Evolutionary conservation across 176 grass and related monocot species (phyloP), one percentile per base, ranked within the genome.

Genomic region (Paspalum notatum): DNA sequence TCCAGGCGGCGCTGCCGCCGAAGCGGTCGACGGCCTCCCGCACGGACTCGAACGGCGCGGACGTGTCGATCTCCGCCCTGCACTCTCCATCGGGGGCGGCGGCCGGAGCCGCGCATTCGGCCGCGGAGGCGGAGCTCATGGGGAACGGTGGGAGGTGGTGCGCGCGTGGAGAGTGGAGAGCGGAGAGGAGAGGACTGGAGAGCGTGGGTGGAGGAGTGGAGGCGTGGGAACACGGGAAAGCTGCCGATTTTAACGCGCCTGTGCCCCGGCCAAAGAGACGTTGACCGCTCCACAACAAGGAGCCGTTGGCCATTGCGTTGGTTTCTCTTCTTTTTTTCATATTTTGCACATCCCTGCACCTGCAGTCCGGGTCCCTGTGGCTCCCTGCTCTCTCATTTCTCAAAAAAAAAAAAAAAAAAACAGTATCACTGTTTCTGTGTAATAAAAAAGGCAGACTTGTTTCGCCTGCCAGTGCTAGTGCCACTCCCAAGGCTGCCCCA

Each of bases 61-160:
- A 97, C n/a, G 91, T 93, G 87, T 97, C 94, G 87, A 97, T 91
- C 94, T 93, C 89, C 59, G 77, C 86, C 79, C 94, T 97, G 38
- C 76, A 77, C 37, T 40, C 26, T 17, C 66, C 66, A 12, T 14
- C 27, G 26, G 0, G 62, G 3, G 27, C 42, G 7, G 13, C 66
- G 20, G 11, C n/a, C 59, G 78, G 72, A 18, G 62, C 74, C 25
- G 50, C 21, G 70, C 66, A 53, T 53, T 57, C 74, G 11, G 55
- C 38, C 22, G 73, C 80, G 79, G 69, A 67, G 43, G 73, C 80
- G 79, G 69, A 67, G 43, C 44, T 42, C 77, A 62, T 86, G 64
- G 85, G 27, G 46, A 14, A 7, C 27, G 26, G 45, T 47, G 47
- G 26, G 25, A 5, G 46, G 56, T 9, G 15, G 26, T 2, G 61